These are phyloP conservation scores for Plantago major DNA, from an alignment of 257 asterid species.

Conservation along the genomic window DNA sequence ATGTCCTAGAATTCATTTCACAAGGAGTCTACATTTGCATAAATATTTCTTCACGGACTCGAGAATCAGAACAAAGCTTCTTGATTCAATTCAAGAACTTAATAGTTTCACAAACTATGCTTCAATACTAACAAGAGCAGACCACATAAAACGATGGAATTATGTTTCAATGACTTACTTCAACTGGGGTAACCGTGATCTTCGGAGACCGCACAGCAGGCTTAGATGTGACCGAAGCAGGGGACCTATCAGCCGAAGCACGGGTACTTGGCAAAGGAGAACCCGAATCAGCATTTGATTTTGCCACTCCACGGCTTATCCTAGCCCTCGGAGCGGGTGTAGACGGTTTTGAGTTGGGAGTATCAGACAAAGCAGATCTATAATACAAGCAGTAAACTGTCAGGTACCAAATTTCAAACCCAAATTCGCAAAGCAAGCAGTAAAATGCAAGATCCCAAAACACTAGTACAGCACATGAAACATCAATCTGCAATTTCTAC, in stretches of 20 bases:
- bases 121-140: no score
- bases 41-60: neutral
- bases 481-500: neutral
- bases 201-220: conserved; percentile 52
- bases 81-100: neutral
- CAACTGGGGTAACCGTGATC: conserved; percentile 52
- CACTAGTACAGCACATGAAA: no score
- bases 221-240: conserved; percentile 63
- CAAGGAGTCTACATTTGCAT: neutral
- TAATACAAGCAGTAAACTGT: conserved; percentile 7
- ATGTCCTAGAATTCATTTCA: neutral
- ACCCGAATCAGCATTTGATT: conserved; percentile 61
- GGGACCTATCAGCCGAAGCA: conserved; percentile 50
- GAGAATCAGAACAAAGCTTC: neutral
- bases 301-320: conserved; percentile 49
- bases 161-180: conserved; percentile 42
- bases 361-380: conserved; percentile 64
- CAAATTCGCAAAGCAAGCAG: conserved; percentile 8
- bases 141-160: conserved; percentile 4
- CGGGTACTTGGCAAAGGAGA: conserved; percentile 57
- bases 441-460: conserved; percentile 23
- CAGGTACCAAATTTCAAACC: conserved; percentile 6
- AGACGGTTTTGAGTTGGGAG: conserved; percentile 59
- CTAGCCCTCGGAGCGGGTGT: conserved; percentile 47
- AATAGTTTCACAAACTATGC: no score